phyloP scores from a whole-genome alignment of 495 filamentous ascomycete species.

The Lophiostoma macrostomum region DNA sequence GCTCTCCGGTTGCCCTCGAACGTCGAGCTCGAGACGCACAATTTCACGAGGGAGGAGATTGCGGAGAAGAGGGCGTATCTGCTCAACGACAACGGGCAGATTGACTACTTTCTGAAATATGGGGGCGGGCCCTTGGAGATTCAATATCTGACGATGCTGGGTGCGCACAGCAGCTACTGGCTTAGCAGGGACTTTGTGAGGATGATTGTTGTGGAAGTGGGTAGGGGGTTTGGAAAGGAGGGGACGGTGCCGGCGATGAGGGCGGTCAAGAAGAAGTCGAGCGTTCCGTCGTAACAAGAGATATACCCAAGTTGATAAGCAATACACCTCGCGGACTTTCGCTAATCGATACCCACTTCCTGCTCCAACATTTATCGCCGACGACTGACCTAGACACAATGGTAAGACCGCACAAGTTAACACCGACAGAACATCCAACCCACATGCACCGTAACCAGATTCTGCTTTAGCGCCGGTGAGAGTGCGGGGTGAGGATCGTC shows the following conservation, averaged over 20 bases:
- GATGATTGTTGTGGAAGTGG: constrained; percentile 83
- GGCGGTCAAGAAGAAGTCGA: constrained; percentile 62
- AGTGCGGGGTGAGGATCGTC: no score
- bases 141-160: constrained; percentile 95
- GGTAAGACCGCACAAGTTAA: no score
- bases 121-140: constrained; percentile 82
- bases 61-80: constrained; percentile 84
- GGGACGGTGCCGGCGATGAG: constrained; percentile 66
- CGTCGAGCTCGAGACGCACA: constrained; percentile 91
- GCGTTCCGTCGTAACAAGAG: not conserved
- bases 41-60: constrained; percentile 88
- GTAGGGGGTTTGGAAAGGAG: constrained; percentile 65
- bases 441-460: no score
- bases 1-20: constrained; percentile 71
- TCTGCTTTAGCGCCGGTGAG: no score
- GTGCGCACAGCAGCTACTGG: constrained; percentile 97
- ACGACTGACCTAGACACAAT: no score
- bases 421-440: no score
- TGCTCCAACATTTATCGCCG: no score
- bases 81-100: constrained; percentile 92
- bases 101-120: constrained; percentile 81
- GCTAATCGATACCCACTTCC: no score
- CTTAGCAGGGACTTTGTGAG: constrained; percentile 76
- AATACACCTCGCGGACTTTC: no score
- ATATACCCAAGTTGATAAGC: no score